Base-by-base conservation (phyloP, 1,284 basidiomycete genomes). In the Hymenochaete sp. region DNA sequence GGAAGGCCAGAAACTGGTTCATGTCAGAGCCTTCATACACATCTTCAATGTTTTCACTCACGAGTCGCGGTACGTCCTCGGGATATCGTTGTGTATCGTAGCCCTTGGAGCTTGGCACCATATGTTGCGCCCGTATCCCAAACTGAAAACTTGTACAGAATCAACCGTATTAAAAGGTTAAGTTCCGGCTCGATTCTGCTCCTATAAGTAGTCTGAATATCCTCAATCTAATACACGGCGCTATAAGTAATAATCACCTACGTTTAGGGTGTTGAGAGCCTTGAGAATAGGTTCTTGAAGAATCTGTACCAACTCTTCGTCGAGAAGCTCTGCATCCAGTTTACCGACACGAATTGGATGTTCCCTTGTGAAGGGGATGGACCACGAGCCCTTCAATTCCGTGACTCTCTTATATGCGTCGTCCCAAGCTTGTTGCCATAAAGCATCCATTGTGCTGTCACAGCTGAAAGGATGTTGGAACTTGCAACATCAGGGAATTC, bases 271-370 rank as follows among this genome's bases (percentile, higher is more conserved):
- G 36, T 71, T 67, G n/a, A 97, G 62, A 1, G 91, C 79, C 52
- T 79, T 81, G 50, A 71, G 71, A 36, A 98, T 63, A n/a, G 91
- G 91, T 45, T 90, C 88, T 54, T 80, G 79, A 14, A 98, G 72
- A 51, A 97, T 68, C 21, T 81, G 74, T 14, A 86, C 77, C 13
- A 99, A 75, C 54, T 98, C 93, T 49, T 83, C 79, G 65, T 99
- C 96, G 37, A 98, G 75, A 24, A 95, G 71, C 56, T 93, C 85
- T 1, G 95, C 82, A 63, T 99, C 96, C 38, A 98, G 77, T 64
- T 97, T 91, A 21, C 85, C 85, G 32, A 98, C 92, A 42, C 93
- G 83, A 25, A 81, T 72, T 5, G 83, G 69, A 18, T 81, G 70
- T 22, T 71, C 61, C 42, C 55, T 49, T 5, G 59, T 51, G 9